A percentile compares a stretch with the other conserved stretches of the same genome.
phyloP scores from a whole-genome alignment of 2,329 filamentous ascomycete genomes.

The Aspergillus fijiensis region DNA sequence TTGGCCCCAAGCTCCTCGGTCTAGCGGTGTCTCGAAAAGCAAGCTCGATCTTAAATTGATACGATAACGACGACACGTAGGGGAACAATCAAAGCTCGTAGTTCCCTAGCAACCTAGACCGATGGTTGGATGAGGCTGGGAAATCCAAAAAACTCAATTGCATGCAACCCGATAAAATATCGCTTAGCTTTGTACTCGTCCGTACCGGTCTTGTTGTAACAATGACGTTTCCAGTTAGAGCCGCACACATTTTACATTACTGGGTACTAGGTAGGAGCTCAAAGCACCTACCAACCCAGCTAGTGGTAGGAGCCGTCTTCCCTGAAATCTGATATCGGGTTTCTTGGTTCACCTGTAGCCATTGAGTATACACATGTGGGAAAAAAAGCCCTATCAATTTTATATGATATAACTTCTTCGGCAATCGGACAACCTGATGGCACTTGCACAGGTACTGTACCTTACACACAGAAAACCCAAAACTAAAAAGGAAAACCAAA shows the following conservation, averaged over 20 bases:
- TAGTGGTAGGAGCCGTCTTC: not conserved
- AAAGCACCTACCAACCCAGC: not conserved
- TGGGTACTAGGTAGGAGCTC: not conserved
- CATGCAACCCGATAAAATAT: not conserved
- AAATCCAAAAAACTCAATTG: not conserved
- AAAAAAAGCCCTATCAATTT: not conserved
- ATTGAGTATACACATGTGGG: not conserved
- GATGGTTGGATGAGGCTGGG: not conserved
- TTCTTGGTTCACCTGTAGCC: not conserved
- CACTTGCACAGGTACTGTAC: not conserved
- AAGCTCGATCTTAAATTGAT: not conserved
- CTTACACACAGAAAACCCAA: not conserved
- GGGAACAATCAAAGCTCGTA: not conserved
- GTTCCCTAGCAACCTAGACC: not conserved
- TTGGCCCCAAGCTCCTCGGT: not conserved
- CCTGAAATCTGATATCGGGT: not conserved
- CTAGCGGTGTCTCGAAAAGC: not conserved
- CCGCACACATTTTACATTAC: not conserved
- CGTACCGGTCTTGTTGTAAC: not conserved
- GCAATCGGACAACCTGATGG: not conserved
- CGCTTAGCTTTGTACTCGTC: not conserved
- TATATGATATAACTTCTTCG: no score
- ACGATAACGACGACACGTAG: not conserved
- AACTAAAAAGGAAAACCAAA: conserved; percentile 14
- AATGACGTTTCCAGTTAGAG: not conserved